Evolutionary conservation across 345 rosid genomes (phyloP).

Genomic region (Anacardium occidentale): DNA sequence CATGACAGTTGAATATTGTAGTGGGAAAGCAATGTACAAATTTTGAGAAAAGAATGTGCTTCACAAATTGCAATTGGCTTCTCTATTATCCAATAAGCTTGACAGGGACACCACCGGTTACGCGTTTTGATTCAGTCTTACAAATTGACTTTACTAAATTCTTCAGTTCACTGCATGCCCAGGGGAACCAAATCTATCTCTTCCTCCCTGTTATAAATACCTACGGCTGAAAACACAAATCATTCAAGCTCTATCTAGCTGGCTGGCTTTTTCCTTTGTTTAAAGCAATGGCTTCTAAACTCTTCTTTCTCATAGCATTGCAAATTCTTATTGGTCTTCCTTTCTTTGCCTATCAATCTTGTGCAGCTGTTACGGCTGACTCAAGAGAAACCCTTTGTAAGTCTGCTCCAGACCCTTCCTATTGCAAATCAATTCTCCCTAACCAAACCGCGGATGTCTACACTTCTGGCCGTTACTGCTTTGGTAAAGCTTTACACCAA

Average conservation of each 20-base stretch:
- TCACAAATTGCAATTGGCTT: slow-evolving; percentile 1
- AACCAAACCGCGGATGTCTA: slow-evolving; percentile 47
- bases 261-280: background rate
- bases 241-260: background rate
- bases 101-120: slow-evolving; percentile 6
- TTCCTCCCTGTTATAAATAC: slow-evolving; percentile 23
- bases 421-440: slow-evolving; percentile 62
- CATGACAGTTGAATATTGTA: no score
- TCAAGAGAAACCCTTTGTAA: slow-evolving; percentile 45
- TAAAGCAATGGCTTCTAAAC: slow-evolving; percentile 24
- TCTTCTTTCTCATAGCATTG: slow-evolving; percentile 13
- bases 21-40: no score
- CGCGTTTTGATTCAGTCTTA: slow-evolving; percentile 22
- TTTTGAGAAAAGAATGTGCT: no score
- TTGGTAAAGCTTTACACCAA: slow-evolving; percentile 58
- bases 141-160: slow-evolving; percentile 22
- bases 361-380: slow-evolving; percentile 22
- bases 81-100: background rate
- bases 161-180: background rate
- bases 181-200: background rate
- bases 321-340: slow-evolving; percentile 21
- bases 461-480: slow-evolving; percentile 50
- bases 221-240: slow-evolving; percentile 6
- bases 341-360: slow-evolving; percentile 28
- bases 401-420: slow-evolving; percentile 62